A percentile compares a stretch with the other conserved stretches of the same genome.
These are phyloP conservation scores for Staphylotrichum longicolle DNA, from an alignment of 495 filamentous ascomycete genomes.

Conservation along the genomic window DNA sequence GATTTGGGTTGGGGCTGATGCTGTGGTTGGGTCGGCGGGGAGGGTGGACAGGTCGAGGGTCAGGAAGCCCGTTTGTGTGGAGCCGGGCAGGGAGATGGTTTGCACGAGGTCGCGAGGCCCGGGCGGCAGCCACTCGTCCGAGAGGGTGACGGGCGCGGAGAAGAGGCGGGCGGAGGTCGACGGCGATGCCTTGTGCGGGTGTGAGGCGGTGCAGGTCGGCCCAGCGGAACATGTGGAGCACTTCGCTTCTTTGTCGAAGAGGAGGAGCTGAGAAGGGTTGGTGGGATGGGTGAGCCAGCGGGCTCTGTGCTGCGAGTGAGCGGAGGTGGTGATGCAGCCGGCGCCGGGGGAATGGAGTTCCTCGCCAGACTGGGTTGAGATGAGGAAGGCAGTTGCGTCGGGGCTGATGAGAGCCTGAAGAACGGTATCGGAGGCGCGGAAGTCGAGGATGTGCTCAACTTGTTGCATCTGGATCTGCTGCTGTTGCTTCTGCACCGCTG, in stretches of 20 bases:
- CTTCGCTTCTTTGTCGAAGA: constrained; percentile 11
- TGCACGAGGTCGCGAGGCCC: constrained; percentile 14
- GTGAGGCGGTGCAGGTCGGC: constrained; percentile 10
- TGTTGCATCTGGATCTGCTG: constrained; percentile 6
- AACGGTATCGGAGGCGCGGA: constrained; percentile 22
- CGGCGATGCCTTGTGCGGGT: constrained; percentile 5
- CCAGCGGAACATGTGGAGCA: constrained; percentile 22
- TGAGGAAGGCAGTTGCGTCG: constrained; percentile 15
- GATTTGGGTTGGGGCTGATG: not conserved
- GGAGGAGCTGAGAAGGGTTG: constrained; percentile 11
- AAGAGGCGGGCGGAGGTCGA: constrained; percentile 14
- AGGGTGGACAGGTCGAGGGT: constrained; percentile 15
- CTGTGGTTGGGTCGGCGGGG: not conserved
- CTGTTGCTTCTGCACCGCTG: constrained; percentile 14
- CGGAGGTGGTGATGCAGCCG: not conserved
- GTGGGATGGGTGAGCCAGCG: constrained; percentile 23
- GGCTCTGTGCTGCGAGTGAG: constrained; percentile 3
- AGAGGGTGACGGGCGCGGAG: not conserved
- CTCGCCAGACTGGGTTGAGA: constrained; percentile 18
- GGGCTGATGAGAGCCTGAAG: constrained; percentile 20
- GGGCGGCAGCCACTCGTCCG: constrained; percentile 22
- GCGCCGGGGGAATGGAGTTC: constrained; percentile 5
- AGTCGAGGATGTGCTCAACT: constrained; percentile 18
- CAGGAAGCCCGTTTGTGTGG: constrained; percentile 18
- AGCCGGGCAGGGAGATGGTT: constrained; percentile 6